Conservation (phyloP, 306 rosid genomes). For the Heteromeles arbutifolia region DNA sequence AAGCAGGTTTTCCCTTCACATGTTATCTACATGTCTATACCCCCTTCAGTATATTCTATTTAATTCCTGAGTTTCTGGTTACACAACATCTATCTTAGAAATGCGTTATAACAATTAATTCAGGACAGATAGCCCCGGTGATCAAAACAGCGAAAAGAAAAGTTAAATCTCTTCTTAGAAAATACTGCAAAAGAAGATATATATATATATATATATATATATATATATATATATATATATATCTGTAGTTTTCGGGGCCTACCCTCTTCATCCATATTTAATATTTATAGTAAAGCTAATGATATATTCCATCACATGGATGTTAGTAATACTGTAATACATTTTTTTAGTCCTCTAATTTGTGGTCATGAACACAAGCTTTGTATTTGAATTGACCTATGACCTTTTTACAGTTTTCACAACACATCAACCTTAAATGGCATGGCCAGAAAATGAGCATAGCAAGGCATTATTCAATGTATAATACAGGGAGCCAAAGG, state of each 20-base stretch:
- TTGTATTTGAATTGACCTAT: neutral
- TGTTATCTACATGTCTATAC: neutral
- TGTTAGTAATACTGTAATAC: neutral
- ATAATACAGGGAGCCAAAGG: neutral
- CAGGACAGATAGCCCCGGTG: neutral
- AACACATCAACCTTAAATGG: neutral
- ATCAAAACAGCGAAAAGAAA: neutral
- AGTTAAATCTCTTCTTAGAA: neutral
- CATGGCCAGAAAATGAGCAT: neutral
- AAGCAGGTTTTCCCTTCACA: neutral
- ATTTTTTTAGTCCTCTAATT: neutral
- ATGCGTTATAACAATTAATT: neutral
- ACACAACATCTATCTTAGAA: neutral
- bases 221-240: too few relatives aligned
- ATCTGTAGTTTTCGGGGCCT: neutral
- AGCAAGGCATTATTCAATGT: neutral
- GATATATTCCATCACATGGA: too few relatives aligned
- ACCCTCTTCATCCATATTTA: neutral
- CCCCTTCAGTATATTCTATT: neutral
- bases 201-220: too few relatives aligned
- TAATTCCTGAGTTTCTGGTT: neutral
- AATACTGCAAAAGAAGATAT: neutral
- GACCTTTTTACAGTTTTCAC: neutral
- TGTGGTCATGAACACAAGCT: neutral
- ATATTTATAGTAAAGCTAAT: neutral